Evolutionary conservation across 2,329 filamentous ascomycete species (phyloP).

Genomic region (Whalleya microplaca): DNA sequence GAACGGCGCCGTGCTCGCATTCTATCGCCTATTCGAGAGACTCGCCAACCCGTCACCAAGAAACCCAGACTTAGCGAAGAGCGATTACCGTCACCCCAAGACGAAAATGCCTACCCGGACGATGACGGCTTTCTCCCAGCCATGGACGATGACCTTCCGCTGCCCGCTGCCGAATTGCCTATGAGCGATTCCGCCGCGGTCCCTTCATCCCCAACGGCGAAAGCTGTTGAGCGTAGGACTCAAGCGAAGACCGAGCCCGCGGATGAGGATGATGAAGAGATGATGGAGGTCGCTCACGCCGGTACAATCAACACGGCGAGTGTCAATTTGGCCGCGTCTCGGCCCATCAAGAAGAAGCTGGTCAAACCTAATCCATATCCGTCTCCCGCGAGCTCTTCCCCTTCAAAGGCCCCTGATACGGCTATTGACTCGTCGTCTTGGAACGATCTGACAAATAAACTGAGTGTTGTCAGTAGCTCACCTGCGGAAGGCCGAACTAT

Average conservation of each 20-base stretch:
- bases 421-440: constrained; percentile 80
- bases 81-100: constrained; percentile 50
- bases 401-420: constrained; percentile 61
- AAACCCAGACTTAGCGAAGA: constrained; percentile 59
- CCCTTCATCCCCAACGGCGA: constrained; percentile 79
- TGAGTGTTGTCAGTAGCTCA: constrained; percentile 83
- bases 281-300: constrained; percentile 85
- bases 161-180: constrained; percentile 52
- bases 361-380: constrained; percentile 70
- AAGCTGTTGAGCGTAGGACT: constrained; percentile 73
- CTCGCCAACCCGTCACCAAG: constrained; percentile 58
- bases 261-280: constrained; percentile 74
- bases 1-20: constrained; percentile 79
- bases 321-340: constrained; percentile 83
- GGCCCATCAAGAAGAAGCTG: constrained; percentile 77
- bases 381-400: constrained; percentile 77
- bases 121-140: constrained; percentile 60
- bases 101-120: constrained; percentile 56
- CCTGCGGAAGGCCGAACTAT: constrained; percentile 63
- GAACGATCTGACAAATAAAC: constrained; percentile 82
- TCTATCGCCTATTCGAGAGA: constrained; percentile 71
- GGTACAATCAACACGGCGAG: constrained; percentile 69
- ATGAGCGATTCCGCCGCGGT: constrained; percentile 80
- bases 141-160: constrained; percentile 63
- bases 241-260: constrained; percentile 52